Evolutionary conservation across 1,284 basidiomycete species (phyloP), one percentile per base, ranked within the genome.

Genomic region (Tilletia setariae): DNA sequence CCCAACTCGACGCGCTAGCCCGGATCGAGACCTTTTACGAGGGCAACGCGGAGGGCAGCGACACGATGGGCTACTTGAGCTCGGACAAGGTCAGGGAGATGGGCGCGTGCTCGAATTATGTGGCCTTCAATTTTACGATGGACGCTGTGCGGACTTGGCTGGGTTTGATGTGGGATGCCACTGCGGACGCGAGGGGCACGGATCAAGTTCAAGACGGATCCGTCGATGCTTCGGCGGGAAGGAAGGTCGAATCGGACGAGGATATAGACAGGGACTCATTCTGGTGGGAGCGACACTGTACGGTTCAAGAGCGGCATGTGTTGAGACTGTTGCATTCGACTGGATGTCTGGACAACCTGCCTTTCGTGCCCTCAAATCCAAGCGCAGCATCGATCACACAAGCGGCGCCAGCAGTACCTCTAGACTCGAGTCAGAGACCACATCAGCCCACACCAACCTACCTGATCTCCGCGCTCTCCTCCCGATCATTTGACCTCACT

Each of bases 1-100:
- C 74, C 16, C 79, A 81, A 46, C 76, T 79, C 62, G 71, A 73
- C 13, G 74, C 77, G 6, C 72, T 81, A 4, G 72, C 79, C 1
- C 74, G 79, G 16, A 70, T 80, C 53, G 79, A 81, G 68, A 72
- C 76, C 0, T 81, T 79, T 56, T 81, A 81, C 68, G 79, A 81
- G 64, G 75, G 76, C 40, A 66, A 73, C 19, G 61, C 66, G 0
- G 65, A 67, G 62, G 64, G 66, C 1, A 68, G 67, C n/a, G 32
- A 51, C 30, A 7, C 4, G 23, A 23, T 46, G 4, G 11, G n/a
- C 16, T 80, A 79, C 40, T 56, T 80, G 23, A 67, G 67, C 11
- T 64, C 73, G 25, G 70, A 75, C 21, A 64, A 75, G 42, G 78
- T 76, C 1, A 65, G 65, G 7, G 66, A 70, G 51, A 72, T 67